These are phyloP conservation scores for Coemansia sp. DNA, from an alignment of 192 early-diverging fungal species.

Conservation along the genomic window DNA sequence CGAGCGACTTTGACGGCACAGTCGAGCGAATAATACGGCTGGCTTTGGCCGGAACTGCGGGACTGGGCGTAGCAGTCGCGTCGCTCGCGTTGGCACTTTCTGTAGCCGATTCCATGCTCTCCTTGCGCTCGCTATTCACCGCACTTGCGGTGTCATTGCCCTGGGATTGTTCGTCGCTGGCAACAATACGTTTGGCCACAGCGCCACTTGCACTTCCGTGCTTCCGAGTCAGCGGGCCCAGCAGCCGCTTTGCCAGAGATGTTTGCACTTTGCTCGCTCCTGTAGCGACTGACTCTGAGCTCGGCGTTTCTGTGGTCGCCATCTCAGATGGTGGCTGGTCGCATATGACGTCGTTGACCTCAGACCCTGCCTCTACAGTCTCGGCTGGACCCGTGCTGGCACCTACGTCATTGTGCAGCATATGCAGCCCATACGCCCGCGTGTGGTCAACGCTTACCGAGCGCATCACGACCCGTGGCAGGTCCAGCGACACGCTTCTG, in stretches of 20 bases:
- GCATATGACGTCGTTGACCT: background rate
- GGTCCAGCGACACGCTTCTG: slow-evolving; percentile 10
- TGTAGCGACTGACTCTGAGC: background rate
- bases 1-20: slow-evolving; percentile 36
- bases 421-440: slow-evolving; percentile 30
- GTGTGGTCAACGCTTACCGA: slow-evolving; percentile 46
- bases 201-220: slow-evolving; percentile 1
- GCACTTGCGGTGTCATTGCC: background rate
- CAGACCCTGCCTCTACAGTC: background rate
- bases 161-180: background rate
- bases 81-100: background rate
- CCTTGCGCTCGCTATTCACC: too few species aligned
- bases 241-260: slow-evolving; percentile 25
- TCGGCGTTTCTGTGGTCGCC: too few species aligned
- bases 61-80: background rate
- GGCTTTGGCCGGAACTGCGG: too few species aligned
- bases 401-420: slow-evolving; percentile 3
- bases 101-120: background rate
- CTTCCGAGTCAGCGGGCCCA: slow-evolving; percentile 25
- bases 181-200: slow-evolving; percentile 1
- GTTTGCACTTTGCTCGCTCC: background rate
- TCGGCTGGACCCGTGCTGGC: background rate
- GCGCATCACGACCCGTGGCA: slow-evolving; percentile 27
- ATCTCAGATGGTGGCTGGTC: background rate
- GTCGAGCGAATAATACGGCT: background rate